phyloP scores from a whole-genome alignment of 2,329 filamentous ascomycete species.

The Fusarium buharicum region DNA sequence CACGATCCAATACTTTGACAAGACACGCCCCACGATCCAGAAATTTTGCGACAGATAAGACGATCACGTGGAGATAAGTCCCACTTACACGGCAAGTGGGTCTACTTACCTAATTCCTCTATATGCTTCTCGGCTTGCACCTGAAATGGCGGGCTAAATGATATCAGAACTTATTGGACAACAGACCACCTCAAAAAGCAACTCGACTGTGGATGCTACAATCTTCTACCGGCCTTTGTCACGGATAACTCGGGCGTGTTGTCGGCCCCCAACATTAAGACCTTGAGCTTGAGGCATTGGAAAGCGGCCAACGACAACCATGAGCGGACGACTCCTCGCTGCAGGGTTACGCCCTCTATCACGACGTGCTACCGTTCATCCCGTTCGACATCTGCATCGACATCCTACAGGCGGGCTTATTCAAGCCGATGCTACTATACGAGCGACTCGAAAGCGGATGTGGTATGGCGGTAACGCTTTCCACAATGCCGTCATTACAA shows the following conservation, averaged over 20 bases:
- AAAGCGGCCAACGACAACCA: slow-evolving; percentile 38
- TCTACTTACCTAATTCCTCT: slow-evolving; percentile 35
- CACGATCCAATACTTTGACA: slow-evolving; percentile 14
- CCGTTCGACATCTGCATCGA: slow-evolving; percentile 72
- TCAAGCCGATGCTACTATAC: slow-evolving; percentile 70
- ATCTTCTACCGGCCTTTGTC: slow-evolving; percentile 27
- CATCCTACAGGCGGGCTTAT: slow-evolving; percentile 76
- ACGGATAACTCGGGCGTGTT: slow-evolving; percentile 37
- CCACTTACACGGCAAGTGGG: not conserved
- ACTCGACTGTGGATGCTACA: slow-evolving; percentile 36
- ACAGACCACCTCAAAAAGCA: slow-evolving; percentile 34
- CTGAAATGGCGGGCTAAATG: slow-evolving; percentile 40
- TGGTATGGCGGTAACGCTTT: slow-evolving; percentile 87
- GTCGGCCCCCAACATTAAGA: slow-evolving; percentile 41
- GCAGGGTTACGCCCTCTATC: slow-evolving; percentile 75
- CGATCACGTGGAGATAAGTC: slow-evolving; percentile 51
- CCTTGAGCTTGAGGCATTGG: slow-evolving; percentile 32
- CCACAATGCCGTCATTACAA: slow-evolving; percentile 77
- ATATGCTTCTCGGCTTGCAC: slow-evolving; percentile 25
- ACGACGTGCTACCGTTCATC: slow-evolving; percentile 66
- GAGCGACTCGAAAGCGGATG: slow-evolving; percentile 69
- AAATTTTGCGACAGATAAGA: slow-evolving; percentile 53
- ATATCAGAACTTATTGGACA: slow-evolving; percentile 34
- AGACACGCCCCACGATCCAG: slow-evolving; percentile 41
- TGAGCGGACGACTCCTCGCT: slow-evolving; percentile 64